Evolutionary conservation across 352 stramenopile species (phyloP).

Genomic region (Globisporangium megalacanthum): DNA sequence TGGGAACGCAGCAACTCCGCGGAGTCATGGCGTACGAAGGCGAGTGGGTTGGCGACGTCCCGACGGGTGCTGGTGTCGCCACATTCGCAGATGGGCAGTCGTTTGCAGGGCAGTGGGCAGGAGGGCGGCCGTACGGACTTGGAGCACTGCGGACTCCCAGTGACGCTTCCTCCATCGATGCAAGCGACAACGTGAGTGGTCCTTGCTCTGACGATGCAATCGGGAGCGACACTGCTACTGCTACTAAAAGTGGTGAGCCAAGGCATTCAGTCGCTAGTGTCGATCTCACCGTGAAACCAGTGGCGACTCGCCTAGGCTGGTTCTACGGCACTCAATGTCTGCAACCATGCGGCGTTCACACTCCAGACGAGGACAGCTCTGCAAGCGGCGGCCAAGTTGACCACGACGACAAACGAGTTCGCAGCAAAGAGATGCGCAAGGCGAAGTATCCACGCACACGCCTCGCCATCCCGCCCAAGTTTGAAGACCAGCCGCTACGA

Average conservation of each 20-base stretch:
- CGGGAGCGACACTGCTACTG: too few species aligned
- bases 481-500: conserved; percentile 21
- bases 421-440: too few species aligned
- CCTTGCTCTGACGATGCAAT: too few species aligned
- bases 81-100: conserved; percentile 33
- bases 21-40: conserved; percentile 40
- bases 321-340: conserved; percentile 38
- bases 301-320: conserved; percentile 27
- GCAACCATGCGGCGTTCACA: conserved; percentile 9
- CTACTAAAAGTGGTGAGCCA: too few species aligned
- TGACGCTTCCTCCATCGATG: neutral
- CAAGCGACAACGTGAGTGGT: too few species aligned
- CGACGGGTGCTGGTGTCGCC: conserved; percentile 35
- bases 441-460: neutral
- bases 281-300: too few species aligned
- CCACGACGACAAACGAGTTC: too few species aligned
- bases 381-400: too few species aligned
- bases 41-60: conserved; percentile 18
- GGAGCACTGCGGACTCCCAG: conserved; percentile 16
- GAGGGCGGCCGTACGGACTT: conserved; percentile 29
- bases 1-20: conserved; percentile 30
- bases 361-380: conserved; percentile 1
- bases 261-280: too few species aligned
- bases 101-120: conserved; percentile 35
- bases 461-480: conserved; percentile 5